Conservation (phyloP, 1,139 yeast genomes). For the Yamadazyma aaseri region DNA sequence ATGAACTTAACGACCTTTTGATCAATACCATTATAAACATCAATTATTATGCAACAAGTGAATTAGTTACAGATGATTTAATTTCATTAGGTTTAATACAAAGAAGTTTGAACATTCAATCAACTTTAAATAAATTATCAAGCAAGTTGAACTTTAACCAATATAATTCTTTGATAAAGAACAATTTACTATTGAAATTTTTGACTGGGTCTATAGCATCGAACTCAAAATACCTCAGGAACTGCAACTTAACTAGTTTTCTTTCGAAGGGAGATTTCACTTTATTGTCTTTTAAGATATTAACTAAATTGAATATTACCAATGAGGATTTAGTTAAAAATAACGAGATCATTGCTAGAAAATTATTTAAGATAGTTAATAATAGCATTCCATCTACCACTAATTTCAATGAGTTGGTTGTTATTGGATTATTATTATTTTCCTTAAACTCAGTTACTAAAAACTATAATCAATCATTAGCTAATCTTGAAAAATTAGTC, state of each 20-base stretch:
- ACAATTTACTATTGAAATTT: conserved; percentile 42
- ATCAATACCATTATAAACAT: conserved; percentile 33
- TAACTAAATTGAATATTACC: conserved; percentile 28
- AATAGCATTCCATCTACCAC: conserved; percentile 5
- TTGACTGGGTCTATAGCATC: conserved; percentile 36
- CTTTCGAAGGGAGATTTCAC: conserved; percentile 28
- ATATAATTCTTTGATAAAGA: conserved; percentile 39
- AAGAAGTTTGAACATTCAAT: conserved; percentile 45
- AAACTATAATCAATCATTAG: conserved; percentile 46
- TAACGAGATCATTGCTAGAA: conserved; percentile 18
- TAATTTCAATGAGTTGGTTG: conserved; percentile 22
- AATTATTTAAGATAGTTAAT: conserved; percentile 26
- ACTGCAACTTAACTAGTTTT: conserved; percentile 20
- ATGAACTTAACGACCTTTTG: conserved; percentile 29
- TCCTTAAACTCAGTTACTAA: conserved; percentile 39
- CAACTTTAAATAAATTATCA: conserved; percentile 30
- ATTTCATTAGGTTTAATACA: conserved; percentile 35
- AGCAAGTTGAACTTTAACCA: conserved; percentile 48
- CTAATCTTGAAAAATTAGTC: conserved; percentile 38
- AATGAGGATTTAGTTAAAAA: conserved; percentile 25
- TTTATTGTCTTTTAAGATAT: conserved; percentile 30
- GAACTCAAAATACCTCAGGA: conserved; percentile 24
- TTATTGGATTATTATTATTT: conserved; percentile 43
- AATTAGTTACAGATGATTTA: conserved; percentile 11
- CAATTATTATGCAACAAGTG: conserved; percentile 26